Base-by-base conservation (phyloP, 2,329 filamentous ascomycete genomes). In the Ceratocystis harringtonii region DNA sequence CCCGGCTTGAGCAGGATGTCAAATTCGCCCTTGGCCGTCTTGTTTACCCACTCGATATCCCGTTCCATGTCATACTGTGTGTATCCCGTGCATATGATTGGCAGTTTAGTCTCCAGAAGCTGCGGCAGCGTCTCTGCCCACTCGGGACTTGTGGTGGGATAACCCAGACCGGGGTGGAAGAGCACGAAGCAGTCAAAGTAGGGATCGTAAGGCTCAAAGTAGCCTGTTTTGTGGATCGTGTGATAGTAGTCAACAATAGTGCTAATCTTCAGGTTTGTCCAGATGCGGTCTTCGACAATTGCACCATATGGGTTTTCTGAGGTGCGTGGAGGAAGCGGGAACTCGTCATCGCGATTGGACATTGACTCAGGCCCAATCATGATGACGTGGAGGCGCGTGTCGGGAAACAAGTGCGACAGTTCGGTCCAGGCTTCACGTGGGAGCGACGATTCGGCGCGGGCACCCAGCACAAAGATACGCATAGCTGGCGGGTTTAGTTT, bases 231-330 rank as follows among this genome's bases (percentile, higher is more conserved):
- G 77, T 99, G 92, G 70, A 99, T 84, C 1, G 90, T 97, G 76
- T 99, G 92, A 78, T 95, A 99, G 78, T 99, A 96, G 71, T 99
- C 94, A 63, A 97, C 92, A 72, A 92, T 96, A 0, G 95, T 99
- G 74, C 88, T 94, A 72, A 99, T 95, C 79, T 99, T 99, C 84
- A 97, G 85, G 70, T 88, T 87, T 65, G 88, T 85, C 73, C 88
- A 90, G 7, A 99, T 81, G 63, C 92, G 85, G 74, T 95, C 92
- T 76, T 99, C 95, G 15, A 96, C 84, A 63, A 99, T 82, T n/a
- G 89, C 90, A 52, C 94, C 94, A 70, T 92, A 99, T 0, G 94
- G 94, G 73, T 99, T 99, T 8, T 79, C 78, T 0, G 92, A 79
- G 1, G 90, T 96, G 65, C 92, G 86, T 70, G 89, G 83, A 1